Evolutionary conservation across 257 asterid genomes (phyloP), one percentile per base, ranked within the genome.

Genomic region (Ocimum tenuiflorum): DNA sequence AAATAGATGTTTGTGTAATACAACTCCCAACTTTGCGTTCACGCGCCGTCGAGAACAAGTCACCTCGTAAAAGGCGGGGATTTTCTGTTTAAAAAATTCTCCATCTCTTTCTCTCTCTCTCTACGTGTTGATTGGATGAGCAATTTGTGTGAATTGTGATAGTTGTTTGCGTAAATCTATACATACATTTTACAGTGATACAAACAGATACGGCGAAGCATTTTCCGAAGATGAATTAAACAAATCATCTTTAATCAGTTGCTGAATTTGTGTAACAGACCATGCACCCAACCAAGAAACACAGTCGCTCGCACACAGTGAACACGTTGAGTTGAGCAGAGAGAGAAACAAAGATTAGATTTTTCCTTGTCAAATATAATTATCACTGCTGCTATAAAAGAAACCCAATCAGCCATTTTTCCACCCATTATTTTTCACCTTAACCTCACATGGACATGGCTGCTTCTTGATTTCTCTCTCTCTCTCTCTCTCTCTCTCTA

Each of bases 31-130:
- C 63, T 27, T 27, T 3, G 31, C 17, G 13, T 29, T 18, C 71
- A 73, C 73, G 76, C 71, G 79, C 76, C 73, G 71, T 35, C 68
- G 53, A 50, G 2, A 45, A 14, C 46, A 64, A 73, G 81, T 39
- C 77, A 50, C 71, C 75, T 76, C 82, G 79, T 53, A 66, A 82
- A 74, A 9, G 81, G 83, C 76, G 79, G 81, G 79, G 74, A 56
- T 41, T 57, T 71, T 46, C 10, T 41, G 23, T 50, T 60, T 76
- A 41, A 78, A 79, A 70, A 69, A 0, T 50, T 53, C 58, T 56
- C 70, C 55, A 31, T 22, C 50, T n/a, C 39, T 9, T 42, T 46
- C 61, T 51, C 59, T 50, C 75, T 53, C 66, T 50, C 65, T n/a
- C 6, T 7, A 43, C 56, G 65, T 60, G 70, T 22, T 20, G 75